Percentiles rank a stretch among this genome's conserved stretches.
Evolutionary conservation across 768 basidiomycete genomes (phyloP).

Genomic region (Suillus spraguei): DNA sequence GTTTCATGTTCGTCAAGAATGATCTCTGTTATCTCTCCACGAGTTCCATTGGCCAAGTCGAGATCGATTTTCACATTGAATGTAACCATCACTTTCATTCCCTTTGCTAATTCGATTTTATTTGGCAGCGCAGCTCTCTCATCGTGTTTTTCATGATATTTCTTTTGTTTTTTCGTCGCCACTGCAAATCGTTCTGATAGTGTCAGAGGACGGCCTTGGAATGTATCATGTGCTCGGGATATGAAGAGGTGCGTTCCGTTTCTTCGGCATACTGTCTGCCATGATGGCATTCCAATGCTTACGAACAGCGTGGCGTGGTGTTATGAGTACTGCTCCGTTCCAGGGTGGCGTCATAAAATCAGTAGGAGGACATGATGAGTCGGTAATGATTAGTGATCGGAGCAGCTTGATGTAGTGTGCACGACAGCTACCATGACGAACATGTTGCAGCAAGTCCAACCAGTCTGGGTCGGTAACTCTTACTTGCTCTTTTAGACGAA

Average conservation of each 20-base stretch:
- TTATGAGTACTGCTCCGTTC: neutral
- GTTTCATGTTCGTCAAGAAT: neutral
- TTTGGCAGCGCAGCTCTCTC: neutral
- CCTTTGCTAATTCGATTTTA: neutral
- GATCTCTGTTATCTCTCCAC: conserved; percentile 28
- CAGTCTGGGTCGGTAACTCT: no score
- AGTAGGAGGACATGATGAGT: neutral
- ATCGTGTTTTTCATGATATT: neutral
- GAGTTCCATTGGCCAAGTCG: conserved; percentile 41
- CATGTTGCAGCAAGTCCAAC: no score
- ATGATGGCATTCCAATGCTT: conserved; percentile 44
- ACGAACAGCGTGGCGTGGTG: conserved; percentile 2
- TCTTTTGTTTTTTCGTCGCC: neutral
- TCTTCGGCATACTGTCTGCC: no score
- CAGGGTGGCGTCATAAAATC: neutral
- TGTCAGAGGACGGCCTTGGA: conserved; percentile 15
- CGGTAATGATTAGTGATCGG: neutral
- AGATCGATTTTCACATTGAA: conserved; percentile 40
- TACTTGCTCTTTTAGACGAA: no score
- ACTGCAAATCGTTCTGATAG: conserved; percentile 17
- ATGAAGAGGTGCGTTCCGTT: no score
- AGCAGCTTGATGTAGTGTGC: neutral
- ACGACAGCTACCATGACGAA: no score
- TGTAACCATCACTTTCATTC: conserved; percentile 9
- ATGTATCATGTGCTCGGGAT: no score